Base-by-base conservation (phyloP, 176 grass and related monocot species). In the Aechmea fasciata region DNA sequence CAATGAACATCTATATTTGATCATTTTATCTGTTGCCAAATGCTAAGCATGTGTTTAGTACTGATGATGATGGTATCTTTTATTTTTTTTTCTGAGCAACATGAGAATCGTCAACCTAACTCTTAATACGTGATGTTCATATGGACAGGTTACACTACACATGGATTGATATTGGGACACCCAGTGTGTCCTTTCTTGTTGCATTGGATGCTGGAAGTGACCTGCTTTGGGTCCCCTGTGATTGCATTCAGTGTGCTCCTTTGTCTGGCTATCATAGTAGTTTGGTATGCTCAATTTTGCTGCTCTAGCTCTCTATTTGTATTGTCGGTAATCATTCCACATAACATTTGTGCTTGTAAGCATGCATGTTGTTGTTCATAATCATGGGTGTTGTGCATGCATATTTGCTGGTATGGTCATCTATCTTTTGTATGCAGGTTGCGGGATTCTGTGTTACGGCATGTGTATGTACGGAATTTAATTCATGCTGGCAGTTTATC, bases 131-230 rank as follows among this genome's bases (percentile, higher is more conserved):
- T 18, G 65, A 2, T 19, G 13, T 57, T 73, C 72, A 26, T 3
- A 62, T 81, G 48, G 47, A 49, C 78, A 93, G 89, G 94, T 78
- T 99, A 26, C 81, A 99, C 4, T 99, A 99, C 80, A 92, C 94
- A 63, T 99, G 89, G 94, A 91, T 99, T 51, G 87, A 90, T 71
- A 82, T 99, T 70, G 94, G 94, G 69, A 93, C 87, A 19, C 89
- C 89, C 11, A 90, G 79, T 28, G 82, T 85, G 64, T 82, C 94
- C 24, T 99, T 99, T 78, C 41, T 99, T 49, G 94, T 99, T 49
- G 94, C 89, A 75, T 22, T 99, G 79, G 94, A 93, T 88, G 84
- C 94, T 79, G 94, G 94, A 73, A 99, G 89, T 74, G 89, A 99
- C 82, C 80, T 99, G 69, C 88, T 99, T 65, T 93, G 94, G 94